Evolutionary conservation across 257 asterid species (phyloP), one percentile per base, ranked within the genome.

Genomic region (Salvia rosmarinus): DNA sequence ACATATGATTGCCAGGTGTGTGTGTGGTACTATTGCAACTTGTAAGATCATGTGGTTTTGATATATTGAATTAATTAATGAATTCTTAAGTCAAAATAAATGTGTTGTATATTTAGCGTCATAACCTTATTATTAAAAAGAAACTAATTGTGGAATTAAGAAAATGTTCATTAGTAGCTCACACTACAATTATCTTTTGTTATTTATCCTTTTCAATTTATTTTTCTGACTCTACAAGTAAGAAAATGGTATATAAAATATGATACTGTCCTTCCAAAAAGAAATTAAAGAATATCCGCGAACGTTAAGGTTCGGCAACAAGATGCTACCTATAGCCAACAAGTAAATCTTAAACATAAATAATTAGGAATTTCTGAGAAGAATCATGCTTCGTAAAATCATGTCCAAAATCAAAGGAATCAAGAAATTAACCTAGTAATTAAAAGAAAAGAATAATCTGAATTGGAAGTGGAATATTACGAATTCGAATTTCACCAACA

Each of bases 321-420:
- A 10, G 44, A 39, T 39, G 8, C 8, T 39, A 39, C 1, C 44
- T 10, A 39, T 39, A 39, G 9, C 44, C 12, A 8, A 17, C 39
- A 54, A 39, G 52, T 23, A 13, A 46, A 35, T 49, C 56, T 37
- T n/a, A 40, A 50, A 44, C 57, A 58, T 5, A 32, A 51, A 61
- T 49, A 72, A 46, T 43, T 44, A 46, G 11, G 61, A 23, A 23
- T 35, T 60, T 44, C 32, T 32, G 2, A 35, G 74, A 74, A 67
- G 64, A 57, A 58, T 75, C 74, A 51, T 60, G 70, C 49, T 74
- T 58, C 42, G 49, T 54, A 54, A 25, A 25, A 54, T 23, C 7
- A 44, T 11, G 19, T 13, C 30, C 64, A 34, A 47, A 23, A 23
- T 55, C 43, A 52, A 39, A 49, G 6, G 21, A 10, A 23, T 21